A percentile compares a stretch with the other conserved stretches of the same genome.
phyloP scores from a whole-genome alignment of 1,284 basidiomycete species.

The Coniferiporia weirii region DNA sequence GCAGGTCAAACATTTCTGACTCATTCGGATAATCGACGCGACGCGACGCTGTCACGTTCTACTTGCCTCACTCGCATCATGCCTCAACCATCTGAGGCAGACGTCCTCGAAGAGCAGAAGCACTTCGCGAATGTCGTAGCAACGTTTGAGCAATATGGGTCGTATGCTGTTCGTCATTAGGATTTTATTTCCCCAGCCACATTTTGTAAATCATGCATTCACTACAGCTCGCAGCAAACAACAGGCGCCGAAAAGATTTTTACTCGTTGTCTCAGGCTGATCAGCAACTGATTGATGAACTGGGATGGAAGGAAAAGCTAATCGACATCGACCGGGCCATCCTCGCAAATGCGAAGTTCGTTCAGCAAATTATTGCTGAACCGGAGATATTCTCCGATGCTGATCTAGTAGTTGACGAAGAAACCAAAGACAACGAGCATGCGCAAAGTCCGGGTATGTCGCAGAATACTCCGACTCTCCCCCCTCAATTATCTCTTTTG shows the following conservation, averaged over 20 bases:
- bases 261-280: conserved; percentile 57
- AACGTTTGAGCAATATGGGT: conserved; percentile 61
- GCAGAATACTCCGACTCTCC: neutral
- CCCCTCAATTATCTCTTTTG: neutral
- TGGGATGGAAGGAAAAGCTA: conserved; percentile 67
- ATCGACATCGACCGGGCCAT: conserved; percentile 66
- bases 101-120: conserved; percentile 44
- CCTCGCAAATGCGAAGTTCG: conserved; percentile 61
- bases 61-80: neutral
- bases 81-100: conserved; percentile 19
- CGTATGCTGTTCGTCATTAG: conserved; percentile 48
- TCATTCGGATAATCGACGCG: neutral
- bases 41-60: neutral
- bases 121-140: conserved; percentile 66
- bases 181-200: conserved; percentile 9
- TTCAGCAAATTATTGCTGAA: conserved; percentile 59
- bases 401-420: conserved; percentile 27
- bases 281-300: conserved; percentile 49
- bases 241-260: conserved; percentile 68
- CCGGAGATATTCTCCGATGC: conserved; percentile 66
- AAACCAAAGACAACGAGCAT: conserved; percentile 25
- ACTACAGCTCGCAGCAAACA: conserved; percentile 64
- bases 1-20: too few relatives aligned
- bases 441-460: neutral
- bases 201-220: neutral